Evolutionary conservation across 2,329 filamentous ascomycete genomes (phyloP).

Genomic region (Fusarium vanettenii): DNA sequence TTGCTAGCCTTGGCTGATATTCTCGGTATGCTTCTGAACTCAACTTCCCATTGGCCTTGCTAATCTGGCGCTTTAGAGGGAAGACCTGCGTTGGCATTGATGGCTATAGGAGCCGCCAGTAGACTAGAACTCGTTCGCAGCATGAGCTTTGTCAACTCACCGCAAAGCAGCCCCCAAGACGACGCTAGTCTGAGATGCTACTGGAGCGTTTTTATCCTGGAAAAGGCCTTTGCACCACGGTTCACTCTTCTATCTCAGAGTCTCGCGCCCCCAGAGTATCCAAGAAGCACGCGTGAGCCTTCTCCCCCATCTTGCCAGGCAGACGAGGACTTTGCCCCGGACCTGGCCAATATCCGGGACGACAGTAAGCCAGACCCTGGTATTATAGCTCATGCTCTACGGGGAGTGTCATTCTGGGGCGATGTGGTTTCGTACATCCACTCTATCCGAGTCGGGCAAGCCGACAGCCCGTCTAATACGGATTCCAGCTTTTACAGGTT

Average conservation of each 20-base stretch:
- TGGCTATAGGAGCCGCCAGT: conserved; percentile 35
- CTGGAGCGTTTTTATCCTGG: conserved; percentile 38
- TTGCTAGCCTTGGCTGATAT: conserved; percentile 17
- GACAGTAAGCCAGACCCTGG: conserved; percentile 18
- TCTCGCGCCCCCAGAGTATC: conserved; percentile 18
- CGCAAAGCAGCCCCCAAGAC: not conserved
- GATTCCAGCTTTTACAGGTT: conserved; percentile 37
- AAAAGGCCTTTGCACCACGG: conserved; percentile 30
- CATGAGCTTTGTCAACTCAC: conserved; percentile 3
- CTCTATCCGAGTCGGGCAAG: conserved; percentile 26
- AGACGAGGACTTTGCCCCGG: conserved; percentile 30
- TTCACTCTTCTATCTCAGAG: conserved; percentile 14
- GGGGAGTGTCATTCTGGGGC: conserved; percentile 28
- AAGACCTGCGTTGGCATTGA: conserved; percentile 27
- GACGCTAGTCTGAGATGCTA: conserved; percentile 34
- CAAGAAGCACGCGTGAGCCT: conserved; percentile 24
- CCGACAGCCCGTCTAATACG: conserved; percentile 28
- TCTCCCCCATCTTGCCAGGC: conserved; percentile 10
- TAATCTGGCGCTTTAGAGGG: conserved; percentile 10
- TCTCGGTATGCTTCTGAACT: not conserved
- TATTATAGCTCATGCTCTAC: conserved; percentile 29
- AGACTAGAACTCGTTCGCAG: conserved; percentile 31
- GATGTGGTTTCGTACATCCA: conserved; percentile 33
- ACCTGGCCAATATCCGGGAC: conserved; percentile 31
- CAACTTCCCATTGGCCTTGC: fast-evolving